phyloP scores from a whole-genome alignment of 177 flowering plant species.

The Vitis hybrid region DNA sequence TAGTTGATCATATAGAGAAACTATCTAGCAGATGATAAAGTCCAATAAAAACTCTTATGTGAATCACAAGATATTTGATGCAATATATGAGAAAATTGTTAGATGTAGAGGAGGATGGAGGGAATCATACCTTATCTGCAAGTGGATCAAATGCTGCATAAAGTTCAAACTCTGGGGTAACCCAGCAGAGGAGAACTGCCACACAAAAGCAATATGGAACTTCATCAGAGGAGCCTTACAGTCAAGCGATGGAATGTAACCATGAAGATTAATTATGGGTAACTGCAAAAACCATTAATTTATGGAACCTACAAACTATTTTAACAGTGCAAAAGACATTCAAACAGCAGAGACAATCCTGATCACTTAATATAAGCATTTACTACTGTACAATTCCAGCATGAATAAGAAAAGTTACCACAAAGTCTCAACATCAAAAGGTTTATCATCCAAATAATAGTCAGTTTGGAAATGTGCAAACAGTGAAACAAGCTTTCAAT shows the following conservation, averaged over 20 bases:
- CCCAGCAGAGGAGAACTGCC: constrained; percentile 97
- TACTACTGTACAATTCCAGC: too few relatives aligned
- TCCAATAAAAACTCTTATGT: background rate
- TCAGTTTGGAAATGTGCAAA: background rate
- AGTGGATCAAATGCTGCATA: constrained; percentile 99
- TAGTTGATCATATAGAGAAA: background rate
- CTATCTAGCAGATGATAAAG: background rate
- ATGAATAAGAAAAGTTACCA: too few relatives aligned
- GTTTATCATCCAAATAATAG: background rate
- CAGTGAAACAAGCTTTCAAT: too few relatives aligned
- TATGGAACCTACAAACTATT: background rate
- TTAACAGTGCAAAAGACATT: background rate
- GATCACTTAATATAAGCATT: background rate
- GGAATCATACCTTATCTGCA: constrained; percentile 84
- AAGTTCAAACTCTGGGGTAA: constrained; percentile 92
- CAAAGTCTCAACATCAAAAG: background rate
- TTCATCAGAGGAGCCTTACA: constrained; percentile 1
- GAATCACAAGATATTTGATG: background rate
- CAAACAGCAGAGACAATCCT: background rate
- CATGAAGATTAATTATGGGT: background rate
- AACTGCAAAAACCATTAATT: background rate
- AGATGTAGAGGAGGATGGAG: background rate
- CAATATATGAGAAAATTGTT: background rate
- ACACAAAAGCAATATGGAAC: constrained; percentile 14
- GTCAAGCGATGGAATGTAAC: background rate